Base-by-base conservation (phyloP, 1,284 basidiomycete genomes). In the Peniophora sp. region DNA sequence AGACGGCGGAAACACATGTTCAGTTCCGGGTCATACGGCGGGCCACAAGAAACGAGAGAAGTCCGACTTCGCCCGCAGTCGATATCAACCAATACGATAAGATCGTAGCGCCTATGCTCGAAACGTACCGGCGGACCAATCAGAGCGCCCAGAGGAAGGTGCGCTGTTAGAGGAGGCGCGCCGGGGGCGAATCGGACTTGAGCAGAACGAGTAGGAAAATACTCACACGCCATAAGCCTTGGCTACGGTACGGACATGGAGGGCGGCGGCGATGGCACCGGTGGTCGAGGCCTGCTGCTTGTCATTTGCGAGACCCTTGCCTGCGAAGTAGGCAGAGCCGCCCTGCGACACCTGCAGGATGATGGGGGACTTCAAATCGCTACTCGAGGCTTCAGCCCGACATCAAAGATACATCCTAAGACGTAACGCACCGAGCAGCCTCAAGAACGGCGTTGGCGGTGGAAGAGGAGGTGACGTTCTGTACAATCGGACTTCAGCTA, bases 311-410 rank as follows among this genome's bases (percentile, higher is more conserved):
- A 99, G 79, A 51, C 94, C 94, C 74, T 99, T 99, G 60, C 96
- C 96, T 52, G 92, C 93, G 68, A 93, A 98, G 82, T 92, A 98
- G 55, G 94, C 94, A 60, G 85, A 81, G 66, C 97, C 97, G 57
- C 96, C 96, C 70, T 99, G 94, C 52, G 97, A 99, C 60, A 96
- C 85, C 70, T 99, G 97, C 64, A 98, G 77, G 73, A 99, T 98
- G 74, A 99, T 94, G 57, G 96, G 97, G 27, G 95, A 81, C 71
- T 99, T 98, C 79, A 92, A 84, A 70, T 92, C 89, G 54, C 79
- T 81, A 24, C 46, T 24, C 49, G 48, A 50, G 50, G 49, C 46
- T 5, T 47, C 43, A 27, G 11, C 15, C 24, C 27, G 39, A n/a
- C 22, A 36, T 20, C 2, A 41, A 27, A 41, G 22, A 12, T n/a